These are phyloP conservation scores for Leccinum fallax DNA, from an alignment of 1,284 basidiomycete genomes.

Conservation along the genomic window DNA sequence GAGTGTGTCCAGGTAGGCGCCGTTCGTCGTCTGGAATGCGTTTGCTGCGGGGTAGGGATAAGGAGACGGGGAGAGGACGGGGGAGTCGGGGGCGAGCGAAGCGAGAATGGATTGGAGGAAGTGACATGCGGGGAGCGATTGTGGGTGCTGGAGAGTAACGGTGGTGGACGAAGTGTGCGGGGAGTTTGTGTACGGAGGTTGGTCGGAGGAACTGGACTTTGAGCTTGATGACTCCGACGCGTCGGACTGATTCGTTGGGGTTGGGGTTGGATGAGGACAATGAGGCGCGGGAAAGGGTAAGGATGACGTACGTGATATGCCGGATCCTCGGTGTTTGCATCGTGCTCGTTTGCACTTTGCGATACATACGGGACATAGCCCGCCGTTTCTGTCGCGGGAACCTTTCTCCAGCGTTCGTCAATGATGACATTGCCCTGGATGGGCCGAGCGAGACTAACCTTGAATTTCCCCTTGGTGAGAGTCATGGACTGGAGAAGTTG, in stretches of 20 bases:
- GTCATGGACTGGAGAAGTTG: conserved; percentile 51
- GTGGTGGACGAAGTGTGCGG: conserved; percentile 21
- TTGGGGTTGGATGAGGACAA: background rate
- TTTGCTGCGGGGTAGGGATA: conserved; percentile 60
- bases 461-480: conserved; percentile 37
- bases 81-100: conserved; percentile 40
- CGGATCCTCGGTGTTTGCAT: conserved; percentile 41
- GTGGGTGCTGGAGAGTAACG: background rate
- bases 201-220: conserved; percentile 41
- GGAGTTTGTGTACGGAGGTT: conserved; percentile 27
- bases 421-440: background rate
- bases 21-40: conserved; percentile 63
- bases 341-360: conserved; percentile 37
- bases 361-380: conserved; percentile 30
- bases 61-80: conserved; percentile 43
- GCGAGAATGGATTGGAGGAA: conserved; percentile 62
- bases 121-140: conserved; percentile 43
- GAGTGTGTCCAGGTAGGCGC: conserved; percentile 72
- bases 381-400: conserved; percentile 21
- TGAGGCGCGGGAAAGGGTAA: background rate
- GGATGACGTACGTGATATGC: conserved; percentile 33
- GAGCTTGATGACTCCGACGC: conserved; percentile 48
- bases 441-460: conserved; percentile 29
- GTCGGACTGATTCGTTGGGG: conserved; percentile 41
- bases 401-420: conserved; percentile 38